Percentiles rank a stretch among this genome's conserved stretches.
Evolutionary conservation across 257 asterid species (phyloP).

Genomic region (Knoxia roxburghii): DNA sequence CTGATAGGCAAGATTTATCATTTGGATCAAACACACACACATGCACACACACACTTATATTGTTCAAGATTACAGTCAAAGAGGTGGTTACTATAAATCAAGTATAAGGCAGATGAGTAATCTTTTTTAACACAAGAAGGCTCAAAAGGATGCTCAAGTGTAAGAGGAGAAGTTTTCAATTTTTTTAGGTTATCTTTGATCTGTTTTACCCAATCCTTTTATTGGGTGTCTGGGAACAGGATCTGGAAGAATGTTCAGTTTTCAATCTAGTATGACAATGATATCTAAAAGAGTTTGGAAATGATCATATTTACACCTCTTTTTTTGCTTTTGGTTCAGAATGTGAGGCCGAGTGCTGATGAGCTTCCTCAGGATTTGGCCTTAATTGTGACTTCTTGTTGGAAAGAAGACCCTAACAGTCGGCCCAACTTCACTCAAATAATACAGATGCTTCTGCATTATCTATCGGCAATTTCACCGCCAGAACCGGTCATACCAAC

Average conservation of each 20-base stretch:
- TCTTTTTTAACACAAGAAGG: too few relatives aligned
- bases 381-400: conserved; percentile 73
- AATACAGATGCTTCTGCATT: conserved; percentile 86
- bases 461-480: conserved; percentile 62
- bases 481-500: conserved; percentile 56
- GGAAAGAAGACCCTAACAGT: conserved; percentile 79
- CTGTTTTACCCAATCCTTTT: not conserved
- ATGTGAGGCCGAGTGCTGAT: conserved; percentile 80
- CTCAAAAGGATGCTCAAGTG: too few relatives aligned
- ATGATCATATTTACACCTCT: not conserved
- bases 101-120: not conserved
- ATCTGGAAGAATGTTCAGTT: not conserved
- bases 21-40: too few relatives aligned
- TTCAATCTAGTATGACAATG: not conserved
- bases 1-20: not conserved
- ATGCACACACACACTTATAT: not conserved
- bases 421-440: conserved; percentile 91
- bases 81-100: not conserved
- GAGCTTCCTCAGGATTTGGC: conserved; percentile 77
- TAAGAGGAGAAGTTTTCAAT: too few relatives aligned
- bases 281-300: not conserved
- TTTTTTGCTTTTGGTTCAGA: conserved; percentile 38
- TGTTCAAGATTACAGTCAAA: not conserved
- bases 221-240: too few relatives aligned
- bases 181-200: too few relatives aligned